These are phyloP conservation scores for Lachnum nothofagi DNA, from an alignment of 2,329 filamentous ascomycete species.

Conservation along the genomic window DNA sequence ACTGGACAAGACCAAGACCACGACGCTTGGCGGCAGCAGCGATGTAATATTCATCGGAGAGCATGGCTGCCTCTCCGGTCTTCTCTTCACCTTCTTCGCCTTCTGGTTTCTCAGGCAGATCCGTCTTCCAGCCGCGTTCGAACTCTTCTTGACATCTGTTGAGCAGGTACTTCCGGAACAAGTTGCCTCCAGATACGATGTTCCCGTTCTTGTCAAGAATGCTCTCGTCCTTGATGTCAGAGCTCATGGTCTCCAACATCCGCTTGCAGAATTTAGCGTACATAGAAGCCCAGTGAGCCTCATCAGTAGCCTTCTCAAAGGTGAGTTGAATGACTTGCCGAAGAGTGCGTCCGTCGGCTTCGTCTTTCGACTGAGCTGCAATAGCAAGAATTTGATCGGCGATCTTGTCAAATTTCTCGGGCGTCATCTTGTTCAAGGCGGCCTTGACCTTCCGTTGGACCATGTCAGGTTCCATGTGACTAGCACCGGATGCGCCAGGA, in stretches of 20 bases:
- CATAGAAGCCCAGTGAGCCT: slow-evolving; percentile 97
- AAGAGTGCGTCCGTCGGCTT: slow-evolving; percentile 86
- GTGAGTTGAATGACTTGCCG: slow-evolving; percentile 98
- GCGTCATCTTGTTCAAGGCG: slow-evolving; percentile 98
- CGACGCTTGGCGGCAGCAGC: slow-evolving; percentile 92
- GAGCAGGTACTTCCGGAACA: slow-evolving; percentile 97
- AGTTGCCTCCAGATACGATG: slow-evolving; percentile 81
- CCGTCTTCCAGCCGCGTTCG: slow-evolving; percentile 92
- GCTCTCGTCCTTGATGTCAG: slow-evolving; percentile 90
- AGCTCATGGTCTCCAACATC: slow-evolving; percentile 92
- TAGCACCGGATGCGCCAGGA: slow-evolving; percentile 42
- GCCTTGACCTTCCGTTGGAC: slow-evolving; percentile 99
- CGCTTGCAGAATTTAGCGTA: slow-evolving; percentile 98
- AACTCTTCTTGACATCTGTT: slow-evolving; percentile 99
- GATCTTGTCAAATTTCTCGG: slow-evolving; percentile 97
- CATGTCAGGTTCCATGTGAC: slow-evolving; percentile 78
- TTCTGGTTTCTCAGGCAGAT: slow-evolving; percentile 74
- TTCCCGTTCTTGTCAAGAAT: slow-evolving; percentile 87
- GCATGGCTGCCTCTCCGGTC: slow-evolving; percentile 67
- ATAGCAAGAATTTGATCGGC: slow-evolving; percentile 89
- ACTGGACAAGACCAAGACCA: slow-evolving; percentile 95
- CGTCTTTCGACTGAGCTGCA: slow-evolving; percentile 90
- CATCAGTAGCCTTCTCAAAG: slow-evolving; percentile 97
- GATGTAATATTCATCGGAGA: slow-evolving; percentile 94
- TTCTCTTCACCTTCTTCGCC: slow-evolving; percentile 51